Evolutionary conservation across 2,329 filamentous ascomycete genomes (phyloP), one percentile per base, ranked within the genome.

Genomic region (Fusarium tricinctum): DNA sequence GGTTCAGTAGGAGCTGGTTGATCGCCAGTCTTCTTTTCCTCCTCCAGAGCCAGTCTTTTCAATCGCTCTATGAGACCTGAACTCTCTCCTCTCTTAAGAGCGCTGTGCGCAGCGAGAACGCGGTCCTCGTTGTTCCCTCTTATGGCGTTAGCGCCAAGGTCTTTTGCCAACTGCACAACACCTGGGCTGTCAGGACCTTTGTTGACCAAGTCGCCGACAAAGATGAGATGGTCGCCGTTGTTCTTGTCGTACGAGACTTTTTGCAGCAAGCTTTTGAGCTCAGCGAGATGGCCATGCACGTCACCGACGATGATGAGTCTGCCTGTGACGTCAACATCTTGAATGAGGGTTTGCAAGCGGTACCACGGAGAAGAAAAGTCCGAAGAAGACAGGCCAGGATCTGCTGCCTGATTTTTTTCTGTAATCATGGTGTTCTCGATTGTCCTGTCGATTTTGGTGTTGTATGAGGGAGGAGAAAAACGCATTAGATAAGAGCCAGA

Each of bases 111-210:
- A 8, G 85, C 19, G 89, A 97, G 83, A 13, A 97, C 84, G 6
- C 89, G 85, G 74, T 97, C 93, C 75, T 97, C 94, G 77, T 97
- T 92, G 76, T 97, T 97, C 9, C 94, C 94, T 49, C 94, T 88
- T 6, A 97, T 92, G 54, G 88, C 91, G 9, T 88, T 91, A 6
- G 93, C 93, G 35, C 87, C 85, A 8, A 93, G 79, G 15, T 86
- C 80, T 72, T 92, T 90, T 19, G 92, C 90, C 30, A 93, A 81
- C 61, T 92, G 88, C 42, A 97, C 85, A 1, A 97, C 92, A 8
- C 91, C 92, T 0, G 84, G 74, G 45, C 91, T 94, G 78, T 97
- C 90, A 2, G 93, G 92, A 0, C 94, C 94, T 79, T 97, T 97
- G 71, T 90, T 89, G 68, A 97, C 85, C 72, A 94, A 82, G 75